phyloP scores from a whole-genome alignment of 805 yeast species.

The Suhomyces kilbournensis region DNA sequence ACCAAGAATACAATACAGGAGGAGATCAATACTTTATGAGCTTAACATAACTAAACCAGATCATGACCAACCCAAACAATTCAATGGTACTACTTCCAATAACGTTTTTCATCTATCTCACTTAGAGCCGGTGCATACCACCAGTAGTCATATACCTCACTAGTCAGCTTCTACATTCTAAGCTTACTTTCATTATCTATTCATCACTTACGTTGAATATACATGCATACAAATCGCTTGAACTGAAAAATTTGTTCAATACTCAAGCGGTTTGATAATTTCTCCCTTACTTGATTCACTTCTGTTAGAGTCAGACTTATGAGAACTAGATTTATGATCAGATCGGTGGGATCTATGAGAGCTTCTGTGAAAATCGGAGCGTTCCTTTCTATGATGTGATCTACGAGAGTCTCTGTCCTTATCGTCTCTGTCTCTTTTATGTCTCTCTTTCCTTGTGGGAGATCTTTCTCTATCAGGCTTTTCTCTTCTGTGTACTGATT shows the following conservation, averaged over 20 bases:
- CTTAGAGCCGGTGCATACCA: too few species aligned
- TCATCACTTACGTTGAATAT: too few species aligned
- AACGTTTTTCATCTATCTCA: too few species aligned
- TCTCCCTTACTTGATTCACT: neutral
- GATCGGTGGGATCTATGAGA: constrained; percentile 1
- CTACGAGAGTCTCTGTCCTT: neutral
- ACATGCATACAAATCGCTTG: too few species aligned
- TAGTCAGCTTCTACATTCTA: too few species aligned
- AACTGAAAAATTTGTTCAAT: neutral
- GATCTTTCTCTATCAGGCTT: constrained; percentile 1
- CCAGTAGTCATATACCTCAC: too few species aligned
- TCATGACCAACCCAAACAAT: neutral
- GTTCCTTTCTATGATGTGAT: neutral
- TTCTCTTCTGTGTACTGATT: constrained; percentile 5
- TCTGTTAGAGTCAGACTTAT: neutral
- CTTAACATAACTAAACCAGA: neutral
- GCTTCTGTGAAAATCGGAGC: constrained; percentile 7
- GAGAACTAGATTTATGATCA: neutral
- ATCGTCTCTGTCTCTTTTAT: constrained; percentile 4
- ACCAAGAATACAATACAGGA: constrained; percentile 15
- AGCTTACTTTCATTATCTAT: too few species aligned
- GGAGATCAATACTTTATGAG: constrained; percentile 12
- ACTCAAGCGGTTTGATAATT: neutral
- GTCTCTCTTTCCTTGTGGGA: neutral
- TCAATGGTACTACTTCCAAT: too few species aligned